A percentile compares a stretch with the other conserved stretches of the same genome.
These are phyloP conservation scores for Gossypium thurberi DNA, from an alignment of 345 rosid genomes.

Conservation along the genomic window DNA sequence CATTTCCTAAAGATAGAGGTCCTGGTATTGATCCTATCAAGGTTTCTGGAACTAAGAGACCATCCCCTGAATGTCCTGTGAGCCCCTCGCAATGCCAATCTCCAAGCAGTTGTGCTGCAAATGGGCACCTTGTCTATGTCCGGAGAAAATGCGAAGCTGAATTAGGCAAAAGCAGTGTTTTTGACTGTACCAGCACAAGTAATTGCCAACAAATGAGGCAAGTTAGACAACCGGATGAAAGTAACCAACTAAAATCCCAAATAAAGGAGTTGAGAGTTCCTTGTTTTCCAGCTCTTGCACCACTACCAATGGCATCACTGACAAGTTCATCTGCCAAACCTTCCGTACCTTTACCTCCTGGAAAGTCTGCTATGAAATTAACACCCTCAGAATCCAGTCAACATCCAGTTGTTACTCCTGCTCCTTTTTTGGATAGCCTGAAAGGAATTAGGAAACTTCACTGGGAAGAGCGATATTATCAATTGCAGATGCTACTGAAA, in stretches of 20 bases:
- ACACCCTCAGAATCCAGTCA: conserved; percentile 27
- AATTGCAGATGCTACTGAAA: conserved; percentile 51
- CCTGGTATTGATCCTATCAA: conserved; percentile 29
- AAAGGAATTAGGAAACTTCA: conserved; percentile 27
- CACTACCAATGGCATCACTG: conserved; percentile 33
- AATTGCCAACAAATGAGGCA: conserved; percentile 12
- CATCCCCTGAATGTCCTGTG: conserved; percentile 31
- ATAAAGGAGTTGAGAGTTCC: conserved; percentile 37
- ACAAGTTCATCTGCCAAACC: conserved; percentile 34
- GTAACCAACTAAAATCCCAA: conserved; percentile 24
- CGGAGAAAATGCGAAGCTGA: conserved; percentile 73
- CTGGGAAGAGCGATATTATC: conserved; percentile 76
- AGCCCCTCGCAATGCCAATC: conserved; percentile 34
- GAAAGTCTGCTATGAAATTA: conserved; percentile 33
- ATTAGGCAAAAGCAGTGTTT: conserved; percentile 28
- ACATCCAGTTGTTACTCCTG: conserved; percentile 19
- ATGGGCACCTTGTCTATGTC: conserved; percentile 64
- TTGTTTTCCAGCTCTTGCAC: conserved; percentile 34
- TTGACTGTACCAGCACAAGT: neutral
- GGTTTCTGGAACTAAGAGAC: conserved; percentile 54
- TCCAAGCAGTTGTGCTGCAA: conserved; percentile 37
- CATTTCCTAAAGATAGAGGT: conserved; percentile 36
- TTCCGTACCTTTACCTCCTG: conserved; percentile 34
- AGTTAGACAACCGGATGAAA: conserved; percentile 15
- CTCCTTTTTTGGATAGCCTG: conserved; percentile 21